These are phyloP conservation scores for Pichia sp. DNA, from an alignment of 1,139 yeast genomes.

Conservation along the genomic window DNA sequence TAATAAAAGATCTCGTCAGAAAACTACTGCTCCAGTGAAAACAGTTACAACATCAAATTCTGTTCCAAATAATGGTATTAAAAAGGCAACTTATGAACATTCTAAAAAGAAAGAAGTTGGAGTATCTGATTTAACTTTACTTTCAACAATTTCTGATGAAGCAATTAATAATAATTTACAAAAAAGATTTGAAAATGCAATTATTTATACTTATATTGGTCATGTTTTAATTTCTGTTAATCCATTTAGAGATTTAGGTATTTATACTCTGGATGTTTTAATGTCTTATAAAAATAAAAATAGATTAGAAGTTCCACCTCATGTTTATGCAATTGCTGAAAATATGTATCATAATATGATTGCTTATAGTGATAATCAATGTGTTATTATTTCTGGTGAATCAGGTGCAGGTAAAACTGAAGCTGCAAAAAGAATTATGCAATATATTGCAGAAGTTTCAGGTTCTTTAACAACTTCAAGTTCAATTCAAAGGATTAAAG, in stretches of 20 bases:
- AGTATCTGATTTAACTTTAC: slow-evolving; percentile 85
- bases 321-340: slow-evolving; percentile 97
- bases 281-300: slow-evolving; percentile 84
- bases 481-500: slow-evolving; percentile 77
- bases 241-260: slow-evolving; percentile 94
- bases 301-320: slow-evolving; percentile 96
- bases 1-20: slow-evolving; percentile 48
- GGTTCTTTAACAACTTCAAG: slow-evolving; percentile 48
- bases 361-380: slow-evolving; percentile 90
- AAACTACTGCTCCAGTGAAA: slow-evolving; percentile 52
- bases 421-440: slow-evolving; percentile 98
- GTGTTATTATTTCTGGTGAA: slow-evolving; percentile 98
- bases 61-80: too few relatives aligned
- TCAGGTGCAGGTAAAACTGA: slow-evolving; percentile 99
- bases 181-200: slow-evolving; percentile 81
- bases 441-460: slow-evolving; percentile 87
- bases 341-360: slow-evolving; percentile 94
- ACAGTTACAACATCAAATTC: slow-evolving; percentile 32
- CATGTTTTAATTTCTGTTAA: slow-evolving; percentile 91
- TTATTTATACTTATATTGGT: slow-evolving; percentile 85
- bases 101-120: slow-evolving; percentile 94
- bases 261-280: slow-evolving; percentile 74
- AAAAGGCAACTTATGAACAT: slow-evolving; percentile 88
- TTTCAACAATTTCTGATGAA: slow-evolving; percentile 85
- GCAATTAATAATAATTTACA: slow-evolving; percentile 88